Conservation (phyloP, 169 alveolate species). For the Plasmodium adleri region DNA sequence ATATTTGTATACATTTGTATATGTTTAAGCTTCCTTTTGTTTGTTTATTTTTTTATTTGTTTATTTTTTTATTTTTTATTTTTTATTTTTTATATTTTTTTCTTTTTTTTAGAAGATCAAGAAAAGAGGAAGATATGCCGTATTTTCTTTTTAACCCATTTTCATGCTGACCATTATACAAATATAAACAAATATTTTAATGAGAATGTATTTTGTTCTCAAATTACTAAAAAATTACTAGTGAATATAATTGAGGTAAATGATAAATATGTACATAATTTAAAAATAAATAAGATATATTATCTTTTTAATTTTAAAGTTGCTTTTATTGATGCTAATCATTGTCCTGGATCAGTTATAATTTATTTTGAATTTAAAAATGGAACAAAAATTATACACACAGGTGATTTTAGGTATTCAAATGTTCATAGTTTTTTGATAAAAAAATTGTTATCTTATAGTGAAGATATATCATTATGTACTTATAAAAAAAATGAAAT, state of each 20-base stretch:
- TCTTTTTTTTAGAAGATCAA: conserved; percentile 3
- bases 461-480: background rate
- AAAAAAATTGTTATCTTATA: conserved; percentile 34
- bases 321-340: conserved; percentile 73
- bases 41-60: background rate
- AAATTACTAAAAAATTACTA: conserved; percentile 60
- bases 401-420: conserved; percentile 77
- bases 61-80: background rate
- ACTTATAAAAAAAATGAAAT: background rate
- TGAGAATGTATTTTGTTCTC: conserved; percentile 43
- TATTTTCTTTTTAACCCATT: conserved; percentile 67
- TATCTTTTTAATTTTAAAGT: conserved; percentile 66
- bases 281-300: conserved; percentile 65
- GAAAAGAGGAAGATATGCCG: conserved; percentile 26
- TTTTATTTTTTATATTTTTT: background rate
- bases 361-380: conserved; percentile 64
- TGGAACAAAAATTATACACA: conserved; percentile 74
- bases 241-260: conserved; percentile 56
- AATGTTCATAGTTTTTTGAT: conserved; percentile 67
- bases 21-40: too few species aligned
- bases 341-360: conserved; percentile 77
- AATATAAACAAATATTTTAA: conserved; percentile 58
- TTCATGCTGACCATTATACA: conserved; percentile 76
- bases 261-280: conserved; percentile 68
- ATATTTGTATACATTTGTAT: background rate